Evolutionary conservation across 2,329 filamentous ascomycete species (phyloP).

Genomic region (Cladophialophora yegresii): DNA sequence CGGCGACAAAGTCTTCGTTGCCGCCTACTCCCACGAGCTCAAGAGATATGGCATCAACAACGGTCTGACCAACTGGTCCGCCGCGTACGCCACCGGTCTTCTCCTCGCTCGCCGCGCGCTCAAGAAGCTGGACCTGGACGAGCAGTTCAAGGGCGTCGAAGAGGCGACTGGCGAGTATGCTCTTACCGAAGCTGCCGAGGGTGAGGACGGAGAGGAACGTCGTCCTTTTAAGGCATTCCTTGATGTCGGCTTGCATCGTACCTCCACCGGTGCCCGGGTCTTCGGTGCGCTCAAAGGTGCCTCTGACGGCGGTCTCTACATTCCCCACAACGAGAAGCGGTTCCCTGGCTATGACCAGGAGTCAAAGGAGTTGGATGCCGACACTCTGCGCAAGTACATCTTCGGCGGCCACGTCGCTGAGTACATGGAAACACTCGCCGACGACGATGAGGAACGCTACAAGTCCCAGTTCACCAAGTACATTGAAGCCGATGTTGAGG

Average conservation of each 20-base stretch:
- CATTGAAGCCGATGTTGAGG: conserved; percentile 94
- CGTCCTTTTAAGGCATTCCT: conserved; percentile 99
- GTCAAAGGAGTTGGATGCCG: conserved; percentile 94
- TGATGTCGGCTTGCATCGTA: conserved; percentile 95
- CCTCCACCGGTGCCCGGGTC: conserved; percentile 96
- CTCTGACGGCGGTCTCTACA: conserved; percentile 93
- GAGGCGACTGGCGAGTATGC: conserved; percentile 95
- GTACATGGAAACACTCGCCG: conserved; percentile 99
- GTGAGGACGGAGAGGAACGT: conserved; percentile 80
- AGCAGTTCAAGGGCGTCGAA: conserved; percentile 92
- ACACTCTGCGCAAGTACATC: conserved; percentile 99
- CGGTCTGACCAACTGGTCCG: conserved; percentile 99
- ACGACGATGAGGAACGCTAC: conserved; percentile 99
- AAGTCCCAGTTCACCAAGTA: conserved; percentile 98
- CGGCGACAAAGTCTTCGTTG: conserved; percentile 93
- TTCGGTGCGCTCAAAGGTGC: conserved; percentile 99
- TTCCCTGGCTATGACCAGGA: conserved; percentile 99
- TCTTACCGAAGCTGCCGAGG: conserved; percentile 91
- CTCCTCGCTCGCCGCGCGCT: conserved; percentile 95
- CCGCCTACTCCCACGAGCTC: conserved; percentile 96
- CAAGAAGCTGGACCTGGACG: conserved; percentile 93
- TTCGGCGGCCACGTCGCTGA: conserved; percentile 96
- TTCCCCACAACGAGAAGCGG: conserved; percentile 98
- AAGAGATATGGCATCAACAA: conserved; percentile 96
- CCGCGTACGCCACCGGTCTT: conserved; percentile 94